Percentiles rank a stretch among this genome's conserved stretches.
phyloP scores from a whole-genome alignment of 495 filamentous ascomycete genomes.

The Hypoxylon crocopeplum region DNA sequence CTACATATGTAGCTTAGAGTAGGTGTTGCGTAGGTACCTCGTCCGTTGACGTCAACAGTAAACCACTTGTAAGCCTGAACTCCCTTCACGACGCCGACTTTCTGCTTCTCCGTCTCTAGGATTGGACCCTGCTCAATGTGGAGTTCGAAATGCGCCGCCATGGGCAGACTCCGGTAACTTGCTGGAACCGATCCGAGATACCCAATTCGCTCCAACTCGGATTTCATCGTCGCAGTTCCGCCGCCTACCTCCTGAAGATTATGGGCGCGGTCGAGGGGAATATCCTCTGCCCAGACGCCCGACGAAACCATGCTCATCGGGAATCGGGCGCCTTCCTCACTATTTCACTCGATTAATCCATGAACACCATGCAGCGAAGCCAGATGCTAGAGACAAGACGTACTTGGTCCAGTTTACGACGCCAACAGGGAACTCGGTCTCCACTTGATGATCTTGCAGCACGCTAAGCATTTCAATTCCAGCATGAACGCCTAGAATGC shows the following conservation, averaged over 20 bases:
- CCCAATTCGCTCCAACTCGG: constrained; percentile 72
- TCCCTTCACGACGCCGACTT: constrained; percentile 74
- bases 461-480: constrained; percentile 74
- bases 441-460: constrained; percentile 70
- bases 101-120: constrained; percentile 65
- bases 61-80: constrained; percentile 77
- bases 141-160: constrained; percentile 83
- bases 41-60: constrained; percentile 67
- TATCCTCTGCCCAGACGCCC: constrained; percentile 77
- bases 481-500: constrained; percentile 75
- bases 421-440: constrained; percentile 73
- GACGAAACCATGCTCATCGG: constrained; percentile 78
- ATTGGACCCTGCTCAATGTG: constrained; percentile 85
- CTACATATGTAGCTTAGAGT: neutral
- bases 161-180: constrained; percentile 66
- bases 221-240: constrained; percentile 65
- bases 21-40: constrained; percentile 11
- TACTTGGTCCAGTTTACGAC: constrained; percentile 84
- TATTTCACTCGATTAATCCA: constrained; percentile 47
- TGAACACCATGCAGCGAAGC: too few relatives aligned
- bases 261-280: constrained; percentile 68
- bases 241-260: constrained; percentile 61
- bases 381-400: constrained; percentile 44
- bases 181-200: constrained; percentile 68
- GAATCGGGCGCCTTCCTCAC: constrained; percentile 81